Evolutionary conservation across 2,329 filamentous ascomycete genomes (phyloP), one percentile per base, ranked within the genome.

Genomic region (Rhinocladiella similis): DNA sequence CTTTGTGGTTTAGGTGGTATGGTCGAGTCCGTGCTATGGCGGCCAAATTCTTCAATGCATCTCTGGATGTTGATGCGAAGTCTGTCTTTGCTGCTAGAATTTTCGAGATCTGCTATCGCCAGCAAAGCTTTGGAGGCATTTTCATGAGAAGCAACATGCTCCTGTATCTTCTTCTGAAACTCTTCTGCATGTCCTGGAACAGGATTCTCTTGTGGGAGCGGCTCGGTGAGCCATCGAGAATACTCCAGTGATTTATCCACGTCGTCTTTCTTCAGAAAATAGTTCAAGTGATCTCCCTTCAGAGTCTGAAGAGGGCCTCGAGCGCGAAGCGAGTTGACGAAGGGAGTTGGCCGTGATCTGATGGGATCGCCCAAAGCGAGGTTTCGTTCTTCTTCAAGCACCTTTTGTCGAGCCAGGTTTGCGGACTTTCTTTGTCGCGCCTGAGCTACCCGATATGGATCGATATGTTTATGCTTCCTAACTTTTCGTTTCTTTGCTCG

Each of bases 41-140:
- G 86, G 48, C 94, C 94, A 68, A 99, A 97, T 2, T 85, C 87
- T 59, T 92, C 83, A 63, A 99, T 83, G 72, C 92, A 95, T 60
- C 91, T 86, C 65, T 86, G 82, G 65, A 93, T 87, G 70, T 97
- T 97, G 69, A 89, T 85, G 65, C 91, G 87, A 65, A 87, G 85
- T 50, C 85, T 83, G 68, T 96, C 90, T 72, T 88, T 88, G 64
- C 83, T 86, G 72, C 84, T 93, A 66, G 85, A 87, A 67, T 95
- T 91, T 39, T 82, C 81, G 53, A 99, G 77, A 42, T 84, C 82
- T 1, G 90, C 83, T 70, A 99, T 97, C 53, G 92, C 87, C 62
- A 80, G 77, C 62, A 99, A 79, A 9, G 91, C 94, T 64, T 88
- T 84, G 22, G 85, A 75, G 1, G 91, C 91, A 66, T 83, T 89